Evolutionary conservation across 495 filamentous ascomycete genomes (phyloP), one percentile per base, ranked within the genome.

Genomic region (Talaromyces adpressus): DNA sequence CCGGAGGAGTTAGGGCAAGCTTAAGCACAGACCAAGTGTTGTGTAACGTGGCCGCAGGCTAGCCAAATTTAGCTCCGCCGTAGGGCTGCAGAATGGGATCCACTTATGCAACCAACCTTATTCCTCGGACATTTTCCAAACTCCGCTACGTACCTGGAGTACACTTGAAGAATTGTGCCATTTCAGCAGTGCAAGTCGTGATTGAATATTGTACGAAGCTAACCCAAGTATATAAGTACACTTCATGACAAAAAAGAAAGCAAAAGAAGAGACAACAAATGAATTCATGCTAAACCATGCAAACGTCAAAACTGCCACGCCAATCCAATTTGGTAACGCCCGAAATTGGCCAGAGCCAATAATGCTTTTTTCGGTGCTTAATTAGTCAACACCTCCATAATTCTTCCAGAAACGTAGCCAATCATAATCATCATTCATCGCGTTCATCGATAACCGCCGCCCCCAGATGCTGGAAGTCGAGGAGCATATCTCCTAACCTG

Each of bases 401-500:
- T 16, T 29, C 22, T n/a, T 23, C 6, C 22, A 16, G 22, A 7
- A 27, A 23, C 25, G 12, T 23, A 29, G 4, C 51, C 51, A 20
- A 29, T 27, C 52, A 56, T 27, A 23, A 56, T 56, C 52, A 56
- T 56, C 12, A 56, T 29, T 16, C 52, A 56, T 27, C 27, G 16
- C 12, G 14, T 30, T 51, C 49, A 65, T 56, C 63, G 47, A 56
- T 54, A 49, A 12, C 58, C 23, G 8, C 56, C 56, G 36, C 34
- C 34, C 14, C 52, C 56, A 6, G 27, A 36, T 5, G 59, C 56
- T 16, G 62, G 36, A 47, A 59, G 56, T 20, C 62, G 29, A 30
- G 71, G 69, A 3, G 67, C 66, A 57, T 70, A 73, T 58, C 62
- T 68, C 34, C 68, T 61, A 29, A 70, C 65, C 25, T 62, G 67